A percentile compares a stretch with the other conserved stretches of the same genome.
These are phyloP conservation scores for Cladosporium oxysporum DNA, from an alignment of 2,329 filamentous ascomycete genomes.

Conservation along the genomic window DNA sequence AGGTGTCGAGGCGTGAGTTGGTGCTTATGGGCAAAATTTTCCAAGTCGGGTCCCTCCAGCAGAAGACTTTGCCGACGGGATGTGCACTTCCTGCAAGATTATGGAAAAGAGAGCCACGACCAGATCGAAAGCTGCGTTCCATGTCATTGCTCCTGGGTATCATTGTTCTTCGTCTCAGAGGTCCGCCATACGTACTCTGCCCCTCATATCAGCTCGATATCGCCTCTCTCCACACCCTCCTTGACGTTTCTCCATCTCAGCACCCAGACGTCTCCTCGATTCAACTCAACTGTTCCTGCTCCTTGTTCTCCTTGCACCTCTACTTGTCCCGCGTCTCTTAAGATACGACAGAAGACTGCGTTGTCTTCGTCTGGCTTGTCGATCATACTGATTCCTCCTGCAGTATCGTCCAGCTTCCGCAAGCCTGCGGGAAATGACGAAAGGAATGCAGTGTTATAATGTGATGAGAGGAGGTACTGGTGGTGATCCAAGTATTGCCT, in stretches of 20 bases:
- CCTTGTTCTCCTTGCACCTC: conserved; percentile 63
- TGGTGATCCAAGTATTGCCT: conserved; percentile 80
- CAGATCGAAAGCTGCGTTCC: not conserved
- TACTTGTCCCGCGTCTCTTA: conserved; percentile 61
- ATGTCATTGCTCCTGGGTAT: conserved; percentile 18
- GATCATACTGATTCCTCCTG: conserved; percentile 89
- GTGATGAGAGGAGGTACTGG: conserved; percentile 77
- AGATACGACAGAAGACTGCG: conserved; percentile 79
- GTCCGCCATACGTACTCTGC: not conserved
- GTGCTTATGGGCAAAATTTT: not conserved
- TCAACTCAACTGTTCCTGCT: conserved; percentile 43
- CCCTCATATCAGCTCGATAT: conserved; percentile 61
- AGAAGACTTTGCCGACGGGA: not conserved
- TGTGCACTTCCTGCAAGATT: not conserved
- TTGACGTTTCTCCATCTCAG: conserved; percentile 58
- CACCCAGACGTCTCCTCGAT: conserved; percentile 59
- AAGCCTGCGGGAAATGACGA: conserved; percentile 75
- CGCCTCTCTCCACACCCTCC: conserved; percentile 71
- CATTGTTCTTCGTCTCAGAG: conserved; percentile 5
- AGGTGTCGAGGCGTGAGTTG: not conserved
- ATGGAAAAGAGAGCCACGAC: not conserved
- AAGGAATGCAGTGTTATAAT: conserved; percentile 85
- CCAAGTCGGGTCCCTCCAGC: not conserved
- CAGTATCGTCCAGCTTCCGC: conserved; percentile 85
- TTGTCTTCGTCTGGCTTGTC: conserved; percentile 79